A percentile compares a stretch with the other conserved stretches of the same genome.
Conservation (phyloP, 208 protist genomes). For the Phytomonas sp. region DNA sequence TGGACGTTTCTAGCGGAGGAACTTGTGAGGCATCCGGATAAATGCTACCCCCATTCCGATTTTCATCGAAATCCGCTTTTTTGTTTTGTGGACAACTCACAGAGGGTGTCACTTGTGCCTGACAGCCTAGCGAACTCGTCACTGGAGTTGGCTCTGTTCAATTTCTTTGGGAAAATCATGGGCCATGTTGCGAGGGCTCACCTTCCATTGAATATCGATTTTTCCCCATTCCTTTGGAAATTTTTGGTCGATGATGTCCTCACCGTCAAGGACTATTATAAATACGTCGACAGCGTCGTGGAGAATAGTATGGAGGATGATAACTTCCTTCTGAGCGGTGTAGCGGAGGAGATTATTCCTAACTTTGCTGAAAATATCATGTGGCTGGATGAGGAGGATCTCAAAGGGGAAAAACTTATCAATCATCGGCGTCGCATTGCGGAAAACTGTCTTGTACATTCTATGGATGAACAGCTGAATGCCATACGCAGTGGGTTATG, state of each 20-base stretch:
- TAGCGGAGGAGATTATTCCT: constrained; percentile 81
- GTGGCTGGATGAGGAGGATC: constrained; percentile 27
- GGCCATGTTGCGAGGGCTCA: constrained; percentile 61
- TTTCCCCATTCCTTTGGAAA: constrained; percentile 89
- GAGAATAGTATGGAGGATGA: constrained; percentile 69
- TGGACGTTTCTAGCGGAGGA: constrained; percentile 85
- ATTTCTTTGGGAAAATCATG: constrained; percentile 89
- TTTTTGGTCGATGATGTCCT: constrained; percentile 83
- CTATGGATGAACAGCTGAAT: constrained; percentile 78
- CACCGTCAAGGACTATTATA: constrained; percentile 79
- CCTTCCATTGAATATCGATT: constrained; percentile 74
- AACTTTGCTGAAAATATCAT: constrained; percentile 44
- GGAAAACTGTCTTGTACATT: constrained; percentile 79
- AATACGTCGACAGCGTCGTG: constrained; percentile 81
- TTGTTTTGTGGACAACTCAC: constrained; percentile 75
- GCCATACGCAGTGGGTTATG: constrained; percentile 77
- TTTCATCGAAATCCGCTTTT: constrained; percentile 85
- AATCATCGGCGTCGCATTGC: constrained; percentile 47
- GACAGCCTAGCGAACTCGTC: constrained; percentile 58
- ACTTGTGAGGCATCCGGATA: constrained; percentile 83
- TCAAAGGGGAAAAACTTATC: constrained; percentile 19
- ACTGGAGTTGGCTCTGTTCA: constrained; percentile 74
- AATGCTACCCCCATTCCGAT: constrained; percentile 74
- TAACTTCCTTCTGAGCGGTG: constrained; percentile 68
- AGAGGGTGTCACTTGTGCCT: constrained; percentile 77